Evolutionary conservation across 805 yeast species (phyloP).

Genomic region (Schwanniomyces polymorphus): DNA sequence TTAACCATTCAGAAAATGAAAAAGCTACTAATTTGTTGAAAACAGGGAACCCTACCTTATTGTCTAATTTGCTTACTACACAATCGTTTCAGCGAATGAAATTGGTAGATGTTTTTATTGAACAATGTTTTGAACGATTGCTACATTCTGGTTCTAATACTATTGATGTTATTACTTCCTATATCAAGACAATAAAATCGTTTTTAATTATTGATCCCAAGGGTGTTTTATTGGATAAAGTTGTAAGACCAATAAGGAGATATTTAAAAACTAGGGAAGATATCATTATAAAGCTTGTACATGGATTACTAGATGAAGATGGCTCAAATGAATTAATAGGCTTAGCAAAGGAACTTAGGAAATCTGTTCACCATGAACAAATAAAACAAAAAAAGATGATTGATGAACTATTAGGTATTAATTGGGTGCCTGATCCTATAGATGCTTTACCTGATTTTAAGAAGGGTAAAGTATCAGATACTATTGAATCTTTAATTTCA

Average conservation of each 20-base stretch:
- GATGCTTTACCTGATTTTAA: constrained; percentile 88
- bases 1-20: constrained; percentile 2
- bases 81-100: constrained; percentile 47
- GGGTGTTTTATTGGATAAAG: constrained; percentile 79
- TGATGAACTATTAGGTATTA: constrained; percentile 47
- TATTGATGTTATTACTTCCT: constrained; percentile 63
- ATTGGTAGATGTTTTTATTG: constrained; percentile 52
- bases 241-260: constrained; percentile 70
- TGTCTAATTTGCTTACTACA: constrained; percentile 10
- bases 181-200: constrained; percentile 68
- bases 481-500: constrained; percentile 68
- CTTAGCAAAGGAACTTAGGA: constrained; percentile 52
- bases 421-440: constrained; percentile 84
- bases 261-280: constrained; percentile 75
- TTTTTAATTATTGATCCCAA: constrained; percentile 81
- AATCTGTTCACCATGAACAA: constrained; percentile 10
- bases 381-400: constrained; percentile 7
- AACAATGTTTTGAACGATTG: constrained; percentile 43
- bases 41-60: constrained; percentile 5
- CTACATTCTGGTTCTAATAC: constrained; percentile 85
- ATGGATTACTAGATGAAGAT: constrained; percentile 60
- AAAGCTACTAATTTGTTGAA: constrained; percentile 12
- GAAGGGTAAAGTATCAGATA: constrained; percentile 59
- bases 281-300: constrained; percentile 65
- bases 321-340: constrained; percentile 47